Conservation (phyloP, 768 basidiomycete genomes). For the Epithele typhae region DNA sequence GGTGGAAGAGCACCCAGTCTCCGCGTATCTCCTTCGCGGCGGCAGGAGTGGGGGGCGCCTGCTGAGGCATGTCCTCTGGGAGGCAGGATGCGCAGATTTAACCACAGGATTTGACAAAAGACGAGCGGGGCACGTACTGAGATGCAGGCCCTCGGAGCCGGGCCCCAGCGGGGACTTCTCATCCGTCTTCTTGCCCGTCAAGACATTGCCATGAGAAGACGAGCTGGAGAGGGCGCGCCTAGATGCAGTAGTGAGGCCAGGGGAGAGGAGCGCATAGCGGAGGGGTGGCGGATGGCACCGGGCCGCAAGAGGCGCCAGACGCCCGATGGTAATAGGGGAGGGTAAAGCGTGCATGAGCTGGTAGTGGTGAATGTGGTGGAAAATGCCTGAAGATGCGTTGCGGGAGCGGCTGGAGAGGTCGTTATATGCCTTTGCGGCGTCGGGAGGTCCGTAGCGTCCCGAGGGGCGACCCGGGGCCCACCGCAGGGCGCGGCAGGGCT, state of each 20-base stretch:
- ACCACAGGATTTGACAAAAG: not conserved
- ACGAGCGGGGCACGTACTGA: slow-evolving; percentile 19
- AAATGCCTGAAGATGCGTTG: not conserved
- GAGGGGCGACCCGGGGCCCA: slow-evolving; percentile 17
- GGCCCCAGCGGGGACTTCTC: slow-evolving; percentile 14
- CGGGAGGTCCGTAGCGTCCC: slow-evolving; percentile 16
- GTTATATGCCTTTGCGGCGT: slow-evolving; percentile 13
- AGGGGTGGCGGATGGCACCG: slow-evolving; percentile 8
- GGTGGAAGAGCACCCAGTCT: slow-evolving; percentile 92
- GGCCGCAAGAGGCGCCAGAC: slow-evolving; percentile 8
- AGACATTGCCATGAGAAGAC: not conserved
- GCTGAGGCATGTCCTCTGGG: slow-evolving; percentile 13
- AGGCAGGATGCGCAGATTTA: not conserved
- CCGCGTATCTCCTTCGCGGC: slow-evolving; percentile 34
- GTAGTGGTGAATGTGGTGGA: not conserved
- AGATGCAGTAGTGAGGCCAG: slow-evolving; percentile 9
- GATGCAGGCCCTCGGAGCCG: slow-evolving; percentile 34
- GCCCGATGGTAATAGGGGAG: slow-evolving; percentile 3
- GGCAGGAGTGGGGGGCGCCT: slow-evolving; percentile 1
- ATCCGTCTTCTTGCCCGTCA: slow-evolving; percentile 8
- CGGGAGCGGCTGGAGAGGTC: not conserved
- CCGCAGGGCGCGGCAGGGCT: no score
- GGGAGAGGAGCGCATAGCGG: slow-evolving; percentile 4
- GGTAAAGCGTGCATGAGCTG: slow-evolving; percentile 9
- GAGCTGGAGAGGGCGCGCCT: slow-evolving; percentile 14